These are phyloP conservation scores for Solanum raphanifolium DNA, from an alignment of 257 asterid species.

Conservation along the genomic window DNA sequence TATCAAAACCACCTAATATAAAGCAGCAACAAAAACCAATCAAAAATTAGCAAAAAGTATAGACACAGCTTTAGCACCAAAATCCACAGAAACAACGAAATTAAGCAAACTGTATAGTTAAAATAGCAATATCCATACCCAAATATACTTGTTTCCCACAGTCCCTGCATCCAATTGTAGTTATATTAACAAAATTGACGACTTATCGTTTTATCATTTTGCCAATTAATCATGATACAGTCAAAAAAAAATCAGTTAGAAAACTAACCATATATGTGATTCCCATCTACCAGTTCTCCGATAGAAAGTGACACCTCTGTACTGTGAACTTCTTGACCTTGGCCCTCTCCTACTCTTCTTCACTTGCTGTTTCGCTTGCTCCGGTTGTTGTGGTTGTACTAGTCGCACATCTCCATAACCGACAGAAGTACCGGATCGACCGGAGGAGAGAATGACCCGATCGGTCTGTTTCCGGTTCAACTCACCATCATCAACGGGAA, in stretches of 20 bases:
- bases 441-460: slow-evolving; percentile 1
- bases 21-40: background rate
- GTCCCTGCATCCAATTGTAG: slow-evolving; percentile 33
- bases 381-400: slow-evolving; percentile 11
- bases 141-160: slow-evolving; percentile 68
- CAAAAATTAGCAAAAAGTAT: background rate
- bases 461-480: slow-evolving; percentile 3
- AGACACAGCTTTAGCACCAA: background rate
- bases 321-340: slow-evolving; percentile 51
- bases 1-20: slow-evolving; percentile 76
- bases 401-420: background rate
- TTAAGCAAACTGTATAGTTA: background rate
- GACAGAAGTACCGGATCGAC: background rate
- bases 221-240: background rate
- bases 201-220: background rate
- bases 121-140: slow-evolving; percentile 25
- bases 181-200: background rate
- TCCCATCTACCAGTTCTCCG: slow-evolving; percentile 70
- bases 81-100: background rate
- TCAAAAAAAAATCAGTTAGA: background rate
- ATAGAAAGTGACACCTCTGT: slow-evolving; percentile 58
- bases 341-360: slow-evolving; percentile 60
- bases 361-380: slow-evolving; percentile 19
- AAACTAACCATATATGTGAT: slow-evolving; percentile 49
- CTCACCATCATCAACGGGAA: slow-evolving; percentile 18